Evolutionary conservation across 1,284 basidiomycete species (phyloP).

Genomic region (Pascua guehoae): DNA sequence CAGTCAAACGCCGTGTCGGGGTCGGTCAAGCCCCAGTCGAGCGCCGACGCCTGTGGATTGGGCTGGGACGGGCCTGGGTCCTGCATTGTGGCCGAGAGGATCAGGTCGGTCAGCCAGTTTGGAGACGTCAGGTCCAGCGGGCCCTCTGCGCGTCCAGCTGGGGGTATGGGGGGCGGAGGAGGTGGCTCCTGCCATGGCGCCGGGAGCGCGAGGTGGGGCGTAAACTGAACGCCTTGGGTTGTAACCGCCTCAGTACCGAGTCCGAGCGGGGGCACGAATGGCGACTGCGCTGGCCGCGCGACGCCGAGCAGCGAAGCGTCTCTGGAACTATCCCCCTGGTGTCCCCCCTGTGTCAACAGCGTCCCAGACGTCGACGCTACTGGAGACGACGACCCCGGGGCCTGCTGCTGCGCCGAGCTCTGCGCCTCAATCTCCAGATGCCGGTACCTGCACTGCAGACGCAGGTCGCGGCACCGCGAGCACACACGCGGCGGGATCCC

Average conservation of each 20-base stretch:
- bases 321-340: too few species aligned
- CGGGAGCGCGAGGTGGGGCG: too few species aligned
- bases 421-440: slow-evolving; percentile 12
- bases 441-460: slow-evolving; percentile 9
- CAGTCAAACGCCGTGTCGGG: slow-evolving; percentile 8
- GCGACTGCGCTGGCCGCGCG: too few species aligned
- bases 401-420: not conserved
- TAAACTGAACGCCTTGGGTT: too few species aligned
- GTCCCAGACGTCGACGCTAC: not conserved
- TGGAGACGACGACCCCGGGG: not conserved
- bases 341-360: not conserved
- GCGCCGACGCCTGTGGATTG: not conserved
- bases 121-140: too few species aligned
- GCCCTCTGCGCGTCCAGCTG: too few species aligned
- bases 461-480: slow-evolving; percentile 7
- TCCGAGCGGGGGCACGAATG: too few species aligned
- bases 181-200: too few species aligned
- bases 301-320: too few species aligned
- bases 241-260: too few species aligned
- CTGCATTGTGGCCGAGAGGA: slow-evolving; percentile 10
- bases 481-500: slow-evolving; percentile 16
- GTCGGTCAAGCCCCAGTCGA: not conserved
- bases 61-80: not conserved
- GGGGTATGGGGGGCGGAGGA: too few species aligned
- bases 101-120: slow-evolving; percentile 8